Percentiles rank a stretch among this genome's conserved stretches.
phyloP scores from a whole-genome alignment of 192 early-diverging fungal species.

The Coemansia sp. region DNA sequence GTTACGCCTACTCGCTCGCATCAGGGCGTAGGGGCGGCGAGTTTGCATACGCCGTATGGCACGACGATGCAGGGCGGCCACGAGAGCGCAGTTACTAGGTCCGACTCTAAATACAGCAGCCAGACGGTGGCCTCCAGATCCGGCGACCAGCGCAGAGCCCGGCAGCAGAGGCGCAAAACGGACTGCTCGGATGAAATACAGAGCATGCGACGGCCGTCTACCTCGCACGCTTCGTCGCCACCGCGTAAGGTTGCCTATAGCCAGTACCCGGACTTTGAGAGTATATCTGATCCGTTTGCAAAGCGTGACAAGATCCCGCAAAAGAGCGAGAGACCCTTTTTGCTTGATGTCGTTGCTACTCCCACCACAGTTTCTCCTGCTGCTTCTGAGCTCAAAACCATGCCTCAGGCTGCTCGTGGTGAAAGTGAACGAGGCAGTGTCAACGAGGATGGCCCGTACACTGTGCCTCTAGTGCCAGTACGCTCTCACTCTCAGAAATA shows the following conservation, averaged over 20 bases:
- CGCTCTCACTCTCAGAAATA: neutral
- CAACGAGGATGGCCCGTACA: neutral
- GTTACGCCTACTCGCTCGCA: slow-evolving; percentile 4
- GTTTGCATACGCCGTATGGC: slow-evolving; percentile 1
- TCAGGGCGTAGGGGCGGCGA: neutral
- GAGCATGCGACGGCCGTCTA: slow-evolving; percentile 29
- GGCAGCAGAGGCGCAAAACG: slow-evolving; percentile 43
- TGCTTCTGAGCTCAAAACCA: neutral
- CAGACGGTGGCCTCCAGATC: slow-evolving; percentile 17
- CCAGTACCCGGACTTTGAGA: slow-evolving; percentile 57
- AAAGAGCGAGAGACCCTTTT: slow-evolving; percentile 33
- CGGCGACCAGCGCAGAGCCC: slow-evolving; percentile 22
- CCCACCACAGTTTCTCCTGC: neutral
- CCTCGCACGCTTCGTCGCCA: slow-evolving; percentile 29
- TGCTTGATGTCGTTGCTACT: slow-evolving; percentile 6
- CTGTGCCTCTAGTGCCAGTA: neutral
- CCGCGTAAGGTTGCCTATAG: slow-evolving; percentile 45
- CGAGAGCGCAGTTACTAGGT: slow-evolving; percentile 9
- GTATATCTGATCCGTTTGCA: slow-evolving; percentile 53
- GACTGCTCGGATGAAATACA: slow-evolving; percentile 30
- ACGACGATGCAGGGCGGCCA: slow-evolving; percentile 7
- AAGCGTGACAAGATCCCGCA: slow-evolving; percentile 58
- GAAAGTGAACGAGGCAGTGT: neutral
- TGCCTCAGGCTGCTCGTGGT: neutral
- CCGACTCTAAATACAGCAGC: slow-evolving; percentile 28